These are phyloP conservation scores for Nothophaeocryptopus gaeumannii DNA, from an alignment of 2,329 filamentous ascomycete species.

Conservation along the genomic window DNA sequence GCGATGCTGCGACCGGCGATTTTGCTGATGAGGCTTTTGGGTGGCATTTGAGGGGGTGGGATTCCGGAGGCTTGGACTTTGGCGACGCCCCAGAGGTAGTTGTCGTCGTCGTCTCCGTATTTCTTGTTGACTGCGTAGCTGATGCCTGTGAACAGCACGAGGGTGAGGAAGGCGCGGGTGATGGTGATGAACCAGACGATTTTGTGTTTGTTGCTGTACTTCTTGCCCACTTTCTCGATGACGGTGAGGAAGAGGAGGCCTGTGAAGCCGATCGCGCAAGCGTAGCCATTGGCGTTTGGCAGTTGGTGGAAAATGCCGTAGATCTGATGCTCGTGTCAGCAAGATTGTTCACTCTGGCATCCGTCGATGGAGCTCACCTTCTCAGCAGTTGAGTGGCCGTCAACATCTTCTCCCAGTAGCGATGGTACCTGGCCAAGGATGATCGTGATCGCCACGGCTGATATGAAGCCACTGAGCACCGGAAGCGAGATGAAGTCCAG, in stretches of 20 bases:
- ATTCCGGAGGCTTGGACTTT: conserved; percentile 58
- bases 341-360: too few relatives aligned
- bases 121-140: conserved; percentile 61
- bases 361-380: conserved; percentile 33
- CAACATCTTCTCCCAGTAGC: conserved; percentile 55
- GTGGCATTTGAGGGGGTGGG: conserved; percentile 49
- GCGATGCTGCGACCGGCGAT: conserved; percentile 57
- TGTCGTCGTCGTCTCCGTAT: conserved; percentile 33
- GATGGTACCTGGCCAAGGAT: conserved; percentile 63
- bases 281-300: conserved; percentile 56
- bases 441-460: conserved; percentile 64
- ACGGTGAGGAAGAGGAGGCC: conserved; percentile 56
- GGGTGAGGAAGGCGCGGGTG: conserved; percentile 59
- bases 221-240: conserved; percentile 58
- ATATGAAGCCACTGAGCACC: conserved; percentile 64
- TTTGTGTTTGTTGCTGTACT: conserved; percentile 58
- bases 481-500: conserved; percentile 65
- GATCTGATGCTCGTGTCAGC: conserved; percentile 35
- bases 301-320: conserved; percentile 58
- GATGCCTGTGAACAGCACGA: conserved; percentile 62
- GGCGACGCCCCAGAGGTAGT: conserved; percentile 57
- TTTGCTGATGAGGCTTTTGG: conserved; percentile 49
- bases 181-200: conserved; percentile 58
- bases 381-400: conserved; percentile 53
- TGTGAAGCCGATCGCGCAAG: conserved; percentile 58